Base-by-base conservation (phyloP, 2,329 filamentous ascomycete species). In the Fusarium sp. region DNA sequence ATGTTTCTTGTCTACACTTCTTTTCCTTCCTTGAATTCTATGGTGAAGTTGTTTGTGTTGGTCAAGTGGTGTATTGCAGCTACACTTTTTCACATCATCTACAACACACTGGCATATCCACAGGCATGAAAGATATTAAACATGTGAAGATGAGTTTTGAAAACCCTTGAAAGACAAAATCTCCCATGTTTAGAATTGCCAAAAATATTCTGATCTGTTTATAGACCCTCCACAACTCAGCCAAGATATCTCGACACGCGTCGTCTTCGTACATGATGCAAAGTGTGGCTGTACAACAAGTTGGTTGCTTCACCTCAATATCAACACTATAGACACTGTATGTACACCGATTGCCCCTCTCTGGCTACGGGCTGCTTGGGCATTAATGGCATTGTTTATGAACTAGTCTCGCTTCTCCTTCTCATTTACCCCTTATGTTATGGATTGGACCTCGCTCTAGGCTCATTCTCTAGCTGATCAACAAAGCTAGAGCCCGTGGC, bases 401-500 rank as follows among this genome's bases (percentile, higher is more conserved):
- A 32, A 66, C 56, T 73, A 62, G 61, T 55, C 35, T 69, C 65
- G 62, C 55, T 55, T 55, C 66, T 58, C 62, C 67, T 63, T 77
- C 72, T 77, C 75, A 77, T 77, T 76, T 77, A 73, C 70, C 71
- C 75, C 70, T 73, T 70, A 64, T 66, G 41, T 32, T 63, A 44
- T 53, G 44, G 36, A 60, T 50, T 63, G 53, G 69, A 68, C 44
- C 66, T 66, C 56, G 68, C 63, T 66, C 61, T 66, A 66, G 64
- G 51, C 51, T 55, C 35, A 42, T 55, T 55, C 51, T 55, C 51
- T 41, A 41, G 11, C 45, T 38, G 70, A 73, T 73, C 70, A 73
- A 73, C 70, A 70, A 61, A 70, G 70, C 63, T 66, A 72, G 63
- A 71, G 71, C 63, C 69, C 63, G 60, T 45, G 42, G 66, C 68